phyloP scores from a whole-genome alignment of 306 rosid genomes.

The Comarum palustre region DNA sequence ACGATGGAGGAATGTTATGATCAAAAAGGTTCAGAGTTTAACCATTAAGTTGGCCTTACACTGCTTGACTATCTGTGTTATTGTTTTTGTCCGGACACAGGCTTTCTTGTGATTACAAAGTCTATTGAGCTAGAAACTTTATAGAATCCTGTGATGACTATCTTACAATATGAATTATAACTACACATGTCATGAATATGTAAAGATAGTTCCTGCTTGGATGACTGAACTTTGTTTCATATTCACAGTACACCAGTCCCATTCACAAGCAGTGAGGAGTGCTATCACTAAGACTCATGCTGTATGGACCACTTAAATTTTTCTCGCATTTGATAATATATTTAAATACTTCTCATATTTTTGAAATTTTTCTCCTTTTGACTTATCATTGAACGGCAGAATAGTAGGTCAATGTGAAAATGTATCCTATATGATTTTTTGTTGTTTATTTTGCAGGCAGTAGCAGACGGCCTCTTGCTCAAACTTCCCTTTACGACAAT shows the following conservation, averaged over 20 bases:
- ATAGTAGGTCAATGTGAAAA: constrained; percentile 16
- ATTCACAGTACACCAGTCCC: constrained; percentile 51
- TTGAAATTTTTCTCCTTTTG: constrained; percentile 14
- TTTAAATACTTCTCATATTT: too few relatives aligned
- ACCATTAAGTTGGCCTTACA: background rate
- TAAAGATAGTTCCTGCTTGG: constrained; percentile 15
- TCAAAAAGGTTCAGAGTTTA: background rate
- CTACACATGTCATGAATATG: background rate
- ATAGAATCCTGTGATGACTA: background rate
- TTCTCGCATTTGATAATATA: too few relatives aligned
- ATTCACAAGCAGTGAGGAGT: constrained; percentile 65
- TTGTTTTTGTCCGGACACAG: too few relatives aligned
- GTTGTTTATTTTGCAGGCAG: constrained; percentile 52
- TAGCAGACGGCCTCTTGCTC: constrained; percentile 50
- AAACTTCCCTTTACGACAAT: constrained; percentile 78
- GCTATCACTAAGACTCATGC: constrained; percentile 63
- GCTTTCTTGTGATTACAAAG: too few relatives aligned
- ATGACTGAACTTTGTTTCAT: constrained; percentile 35
- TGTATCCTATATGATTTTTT: constrained; percentile 11
- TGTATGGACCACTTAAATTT: constrained; percentile 47
- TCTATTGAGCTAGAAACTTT: too few relatives aligned
- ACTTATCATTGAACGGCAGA: constrained; percentile 7
- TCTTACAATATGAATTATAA: background rate
- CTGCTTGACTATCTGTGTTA: background rate
- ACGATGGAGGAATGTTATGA: background rate